phyloP scores from a whole-genome alignment of 1,284 basidiomycete species.

The Neolentinus lepideus region DNA sequence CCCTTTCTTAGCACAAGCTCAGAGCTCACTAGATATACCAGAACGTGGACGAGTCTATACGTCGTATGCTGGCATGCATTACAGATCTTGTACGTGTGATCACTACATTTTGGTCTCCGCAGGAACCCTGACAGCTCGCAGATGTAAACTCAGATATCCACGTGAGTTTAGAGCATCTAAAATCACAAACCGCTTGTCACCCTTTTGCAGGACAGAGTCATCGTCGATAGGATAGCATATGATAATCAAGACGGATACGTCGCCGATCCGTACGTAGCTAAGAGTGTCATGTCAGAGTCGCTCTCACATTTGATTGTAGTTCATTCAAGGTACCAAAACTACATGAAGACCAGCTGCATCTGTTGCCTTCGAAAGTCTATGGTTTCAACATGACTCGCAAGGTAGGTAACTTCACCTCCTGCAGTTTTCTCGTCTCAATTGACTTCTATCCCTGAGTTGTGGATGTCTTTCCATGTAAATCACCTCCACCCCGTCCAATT shows the following conservation, averaged over 20 bases:
- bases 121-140: background rate
- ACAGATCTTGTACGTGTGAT: background rate
- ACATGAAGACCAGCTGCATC: slow-evolving; percentile 6
- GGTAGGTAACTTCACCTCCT: too few relatives aligned
- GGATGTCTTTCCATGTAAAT: slow-evolving; percentile 9
- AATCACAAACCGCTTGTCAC: background rate
- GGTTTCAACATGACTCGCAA: slow-evolving; percentile 9
- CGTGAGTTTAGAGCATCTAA: background rate
- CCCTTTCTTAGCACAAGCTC: too few relatives aligned
- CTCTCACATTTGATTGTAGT: background rate
- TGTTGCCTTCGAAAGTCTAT: slow-evolving; percentile 9
- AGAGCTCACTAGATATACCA: too few relatives aligned
- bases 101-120: too few relatives aligned
- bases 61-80: background rate
- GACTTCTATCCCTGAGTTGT: slow-evolving; percentile 7
- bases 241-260: background rate
- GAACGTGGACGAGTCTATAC: background rate
- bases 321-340: background rate
- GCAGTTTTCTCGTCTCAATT: too few relatives aligned
- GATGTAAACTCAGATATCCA: background rate
- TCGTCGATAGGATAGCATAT: background rate
- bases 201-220: background rate
- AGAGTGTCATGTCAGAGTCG: background rate
- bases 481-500: slow-evolving; percentile 7
- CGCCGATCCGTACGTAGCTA: background rate